These are phyloP conservation scores for Edaphochlamys debaryana DNA, from an alignment of 139 green algal genomes.

Conservation along the genomic window DNA sequence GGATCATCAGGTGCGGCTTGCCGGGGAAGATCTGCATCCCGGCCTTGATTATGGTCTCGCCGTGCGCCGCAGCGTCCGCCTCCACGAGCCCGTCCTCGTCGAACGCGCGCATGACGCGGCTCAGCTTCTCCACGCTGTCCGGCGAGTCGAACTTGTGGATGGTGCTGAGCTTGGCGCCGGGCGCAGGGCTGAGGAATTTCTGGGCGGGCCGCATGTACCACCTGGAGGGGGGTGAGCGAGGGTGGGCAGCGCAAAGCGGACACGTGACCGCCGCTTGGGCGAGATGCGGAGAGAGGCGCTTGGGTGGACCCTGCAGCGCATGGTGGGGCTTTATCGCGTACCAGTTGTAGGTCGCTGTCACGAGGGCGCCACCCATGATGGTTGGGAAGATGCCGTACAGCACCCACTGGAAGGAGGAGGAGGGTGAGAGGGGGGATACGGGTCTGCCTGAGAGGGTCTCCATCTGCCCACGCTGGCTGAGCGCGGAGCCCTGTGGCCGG, in stretches of 20 bases:
- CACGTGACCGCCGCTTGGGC: too few relatives aligned
- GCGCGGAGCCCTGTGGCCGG: too few relatives aligned
- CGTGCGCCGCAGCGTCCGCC: slow-evolving; percentile 9
- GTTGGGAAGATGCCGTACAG: not conserved
- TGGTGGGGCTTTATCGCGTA: too few relatives aligned
- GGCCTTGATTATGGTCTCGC: slow-evolving; percentile 44
- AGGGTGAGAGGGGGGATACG: too few relatives aligned
- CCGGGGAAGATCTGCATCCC: slow-evolving; percentile 42
- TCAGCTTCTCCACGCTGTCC: not conserved
- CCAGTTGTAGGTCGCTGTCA: not conserved
- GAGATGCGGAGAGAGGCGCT: too few relatives aligned
- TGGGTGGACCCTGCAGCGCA: too few relatives aligned
- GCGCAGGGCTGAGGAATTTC: not conserved
- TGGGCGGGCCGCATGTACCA: not conserved
- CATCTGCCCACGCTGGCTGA: too few relatives aligned
- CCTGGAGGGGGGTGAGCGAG: too few relatives aligned
- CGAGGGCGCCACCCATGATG: not conserved
- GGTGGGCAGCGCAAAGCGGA: too few relatives aligned
- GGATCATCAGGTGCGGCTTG: slow-evolving; percentile 27
- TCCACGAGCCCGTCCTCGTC: slow-evolving; percentile 33
- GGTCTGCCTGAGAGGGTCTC: too few relatives aligned
- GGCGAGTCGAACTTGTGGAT: not conserved
- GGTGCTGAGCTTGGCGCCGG: not conserved
- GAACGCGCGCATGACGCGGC: slow-evolving; percentile 31
- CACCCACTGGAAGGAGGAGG: too few relatives aligned